Conservation (phyloP, 495 filamentous ascomycete species). For the Recurvomyces mirabilis region DNA sequence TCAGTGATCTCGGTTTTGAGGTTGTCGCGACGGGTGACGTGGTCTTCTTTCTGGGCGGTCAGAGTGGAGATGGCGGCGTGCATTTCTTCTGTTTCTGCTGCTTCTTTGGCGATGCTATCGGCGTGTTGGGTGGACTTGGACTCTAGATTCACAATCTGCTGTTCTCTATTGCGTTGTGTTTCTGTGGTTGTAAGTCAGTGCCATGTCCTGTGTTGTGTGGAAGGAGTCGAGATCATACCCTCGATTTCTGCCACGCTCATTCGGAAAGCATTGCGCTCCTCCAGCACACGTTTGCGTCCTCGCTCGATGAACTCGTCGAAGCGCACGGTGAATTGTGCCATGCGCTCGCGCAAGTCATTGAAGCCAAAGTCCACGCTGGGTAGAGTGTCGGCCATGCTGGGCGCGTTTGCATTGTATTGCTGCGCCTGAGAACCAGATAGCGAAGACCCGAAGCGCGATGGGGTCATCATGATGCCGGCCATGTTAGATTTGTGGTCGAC, state of each 20-base stretch:
- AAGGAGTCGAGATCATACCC: constrained; percentile 52
- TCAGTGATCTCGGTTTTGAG: constrained; percentile 69
- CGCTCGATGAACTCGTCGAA: constrained; percentile 93
- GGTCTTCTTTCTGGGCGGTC: constrained; percentile 61
- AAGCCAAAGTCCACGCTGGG: constrained; percentile 93
- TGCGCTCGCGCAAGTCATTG: constrained; percentile 86
- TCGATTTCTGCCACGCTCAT: constrained; percentile 82
- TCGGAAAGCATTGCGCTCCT: constrained; percentile 87
- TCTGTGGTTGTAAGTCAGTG: constrained; percentile 41
- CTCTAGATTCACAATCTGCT: constrained; percentile 72
- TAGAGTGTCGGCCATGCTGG: constrained; percentile 66
- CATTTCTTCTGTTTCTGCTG: constrained; percentile 79
- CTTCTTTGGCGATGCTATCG: constrained; percentile 74
- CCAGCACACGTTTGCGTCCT: constrained; percentile 74
- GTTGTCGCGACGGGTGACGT: constrained; percentile 57
- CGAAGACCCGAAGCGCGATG: constrained; percentile 19
- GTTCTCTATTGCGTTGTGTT: constrained; percentile 77
- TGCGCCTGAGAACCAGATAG: constrained; percentile 27
- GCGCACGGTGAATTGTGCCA: constrained; percentile 80
- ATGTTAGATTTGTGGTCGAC: constrained; percentile 26
- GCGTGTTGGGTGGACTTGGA: constrained; percentile 66
- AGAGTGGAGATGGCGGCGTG: constrained; percentile 67
- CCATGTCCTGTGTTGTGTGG: too few relatives aligned
- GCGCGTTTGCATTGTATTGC: constrained; percentile 34
- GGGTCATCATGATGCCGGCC: constrained; percentile 51